Percentiles rank a stretch among this genome's conserved stretches.
phyloP scores from a whole-genome alignment of 73 alveolate genomes.

The Symbiodinium pilosum region DNA sequence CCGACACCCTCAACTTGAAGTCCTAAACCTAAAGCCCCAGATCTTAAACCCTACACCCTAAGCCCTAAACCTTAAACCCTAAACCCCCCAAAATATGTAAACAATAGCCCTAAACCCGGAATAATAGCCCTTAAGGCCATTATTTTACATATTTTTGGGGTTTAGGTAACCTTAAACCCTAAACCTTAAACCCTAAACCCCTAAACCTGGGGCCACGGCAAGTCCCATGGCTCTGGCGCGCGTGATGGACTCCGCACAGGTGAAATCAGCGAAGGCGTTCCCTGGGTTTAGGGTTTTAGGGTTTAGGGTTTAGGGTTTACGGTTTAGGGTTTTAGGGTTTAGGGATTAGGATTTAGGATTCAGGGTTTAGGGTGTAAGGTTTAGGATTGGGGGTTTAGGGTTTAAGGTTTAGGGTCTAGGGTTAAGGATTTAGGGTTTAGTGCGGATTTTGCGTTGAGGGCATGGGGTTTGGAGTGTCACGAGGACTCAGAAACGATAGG shows the following conservation, averaged over 20 bases:
- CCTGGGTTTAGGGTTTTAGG: neutral
- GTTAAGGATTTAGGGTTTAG: too few relatives aligned
- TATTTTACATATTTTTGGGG: neutral
- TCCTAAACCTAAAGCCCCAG: neutral
- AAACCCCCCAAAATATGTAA: neutral
- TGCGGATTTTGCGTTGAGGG: too few relatives aligned
- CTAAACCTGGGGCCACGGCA: neutral
- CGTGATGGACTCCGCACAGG: constrained; percentile 62
- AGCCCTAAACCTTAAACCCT: neutral
- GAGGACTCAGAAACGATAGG: too few relatives aligned
- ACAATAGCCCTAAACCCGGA: neutral
- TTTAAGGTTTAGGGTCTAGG: neutral
- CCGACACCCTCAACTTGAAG: neutral
- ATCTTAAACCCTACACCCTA: neutral
- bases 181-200: neutral
- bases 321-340: neutral
- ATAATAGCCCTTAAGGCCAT: neutral
- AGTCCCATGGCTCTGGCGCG: constrained; percentile 12
- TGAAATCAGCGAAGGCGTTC: constrained; percentile 46
- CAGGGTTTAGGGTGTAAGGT: neutral
- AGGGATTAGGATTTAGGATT: neutral
- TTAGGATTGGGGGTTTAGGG: neutral
- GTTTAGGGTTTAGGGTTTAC: neutral
- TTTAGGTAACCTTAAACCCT: neutral
- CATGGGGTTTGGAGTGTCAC: too few relatives aligned